Evolutionary conservation across 2,329 filamentous ascomycete genomes (phyloP), one percentile per base, ranked within the genome.

Genomic region (Ramichloridium luteum): DNA sequence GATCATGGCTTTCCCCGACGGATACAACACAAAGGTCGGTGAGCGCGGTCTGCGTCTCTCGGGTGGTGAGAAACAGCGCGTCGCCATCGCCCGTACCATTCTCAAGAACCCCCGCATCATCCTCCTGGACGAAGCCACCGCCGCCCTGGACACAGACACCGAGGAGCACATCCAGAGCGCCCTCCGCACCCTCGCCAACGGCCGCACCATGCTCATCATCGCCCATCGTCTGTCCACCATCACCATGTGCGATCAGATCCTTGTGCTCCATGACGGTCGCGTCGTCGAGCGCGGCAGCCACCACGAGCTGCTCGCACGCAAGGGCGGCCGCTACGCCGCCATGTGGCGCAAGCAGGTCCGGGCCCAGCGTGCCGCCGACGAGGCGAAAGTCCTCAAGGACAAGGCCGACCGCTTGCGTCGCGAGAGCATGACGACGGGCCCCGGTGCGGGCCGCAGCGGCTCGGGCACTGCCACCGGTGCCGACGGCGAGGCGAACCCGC

Each of bases 151-250:
- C 53, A 85, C 83, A 0, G 82, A 90, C 44, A 94, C 86, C 0
- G 86, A 94, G 56, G 81, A 92, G 55, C 80, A 92, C 52, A 93
- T 94, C 37, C 86, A 94, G 57, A 73, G 79, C 37, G 85, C 86
- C 20, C 71, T 98, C 17, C 77, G 77, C 36, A 83, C 72, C 10
- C 73, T 96, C 28, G 82, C 83, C 11, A 68, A 79, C 45, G 86
- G 85, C 30, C 80, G 90, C 28, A 98, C 90, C 1, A 78, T 94
- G 63, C 72, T 98, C 38, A 85, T 96, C 31, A 96, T 98, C 60
- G 90, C 90, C 63, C 84, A 75, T 62, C 61, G 67, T 25, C 57
- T 72, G 15, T 68, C 65, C 36, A 72, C 68, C 11, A 68, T 71
- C 39, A 67, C 62, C 15, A 61, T 62, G 43, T 68, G 67, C 25